phyloP scores from a whole-genome alignment of 345 rosid species.

The Lumnitzera racemosa region DNA sequence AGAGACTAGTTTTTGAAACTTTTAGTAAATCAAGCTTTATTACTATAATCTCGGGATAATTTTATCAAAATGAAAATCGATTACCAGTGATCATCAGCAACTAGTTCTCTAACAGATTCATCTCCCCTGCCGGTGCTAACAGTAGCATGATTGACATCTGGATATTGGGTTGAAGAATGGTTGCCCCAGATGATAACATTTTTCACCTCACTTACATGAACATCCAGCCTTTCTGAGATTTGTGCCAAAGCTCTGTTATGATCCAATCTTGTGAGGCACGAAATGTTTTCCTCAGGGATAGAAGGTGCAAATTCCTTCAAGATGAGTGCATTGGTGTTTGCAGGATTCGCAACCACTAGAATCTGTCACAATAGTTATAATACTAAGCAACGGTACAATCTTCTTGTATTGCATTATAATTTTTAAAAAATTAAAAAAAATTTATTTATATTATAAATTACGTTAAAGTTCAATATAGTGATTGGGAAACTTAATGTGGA shows the following conservation, averaged over 20 bases:
- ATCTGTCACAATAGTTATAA: conserved; percentile 20
- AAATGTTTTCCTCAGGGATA: conserved; percentile 65
- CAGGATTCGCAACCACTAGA: conserved; percentile 76
- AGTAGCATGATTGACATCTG: conserved; percentile 70
- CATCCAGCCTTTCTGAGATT: conserved; percentile 54
- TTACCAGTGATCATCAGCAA: conserved; percentile 56
- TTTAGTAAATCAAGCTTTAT: no score
- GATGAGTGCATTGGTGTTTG: conserved; percentile 78
- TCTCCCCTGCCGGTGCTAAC: conserved; percentile 30
- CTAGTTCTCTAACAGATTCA: conserved; percentile 35
- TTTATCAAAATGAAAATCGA: neutral
- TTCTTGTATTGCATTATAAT: no score
- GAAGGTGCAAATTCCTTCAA: conserved; percentile 83
- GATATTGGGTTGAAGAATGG: conserved; percentile 90
- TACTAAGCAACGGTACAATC: no score
- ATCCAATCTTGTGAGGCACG: conserved; percentile 77
- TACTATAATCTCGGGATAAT: no score
- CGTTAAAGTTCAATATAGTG: no score
- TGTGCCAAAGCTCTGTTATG: conserved; percentile 76
- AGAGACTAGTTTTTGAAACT: no score
- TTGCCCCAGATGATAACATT: conserved; percentile 81
- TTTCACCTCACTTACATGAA: conserved; percentile 50
- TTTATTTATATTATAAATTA: no score
- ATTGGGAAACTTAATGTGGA: no score
- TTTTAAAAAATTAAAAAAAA: no score